Evolutionary conservation across 441 rosid species (phyloP).

Genomic region (Adansonia gregorii): DNA sequence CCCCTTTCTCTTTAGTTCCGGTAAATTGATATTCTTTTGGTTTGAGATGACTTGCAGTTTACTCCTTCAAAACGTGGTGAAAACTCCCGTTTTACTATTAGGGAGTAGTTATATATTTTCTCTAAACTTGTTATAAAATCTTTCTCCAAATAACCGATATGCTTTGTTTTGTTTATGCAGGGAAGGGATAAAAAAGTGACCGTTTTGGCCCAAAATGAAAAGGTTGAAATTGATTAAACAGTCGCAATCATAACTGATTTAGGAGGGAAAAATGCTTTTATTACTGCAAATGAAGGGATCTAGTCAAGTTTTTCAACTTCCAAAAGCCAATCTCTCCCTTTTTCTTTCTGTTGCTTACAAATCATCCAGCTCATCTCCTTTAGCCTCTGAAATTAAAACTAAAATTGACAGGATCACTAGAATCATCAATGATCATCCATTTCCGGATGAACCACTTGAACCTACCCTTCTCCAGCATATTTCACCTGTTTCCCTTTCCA

Average conservation of each 20-base stretch:
- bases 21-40: too few relatives aligned
- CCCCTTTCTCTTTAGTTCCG: too few relatives aligned
- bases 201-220: background rate
- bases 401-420: constrained; percentile 56
- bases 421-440: constrained; percentile 74
- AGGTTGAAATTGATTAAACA: background rate
- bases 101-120: too few relatives aligned
- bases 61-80: too few relatives aligned
- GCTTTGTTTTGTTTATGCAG: constrained; percentile 1
- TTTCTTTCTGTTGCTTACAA: constrained; percentile 24
- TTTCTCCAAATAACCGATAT: too few relatives aligned
- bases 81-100: too few relatives aligned
- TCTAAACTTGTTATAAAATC: too few relatives aligned
- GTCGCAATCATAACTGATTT: background rate
- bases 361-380: constrained; percentile 15
- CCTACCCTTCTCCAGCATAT: constrained; percentile 49
- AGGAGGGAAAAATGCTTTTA: constrained; percentile 21
- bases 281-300: constrained; percentile 12
- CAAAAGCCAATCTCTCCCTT: constrained; percentile 11
- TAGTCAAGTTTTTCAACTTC: constrained; percentile 8
- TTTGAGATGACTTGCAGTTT: too few relatives aligned
- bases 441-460: constrained; percentile 57
- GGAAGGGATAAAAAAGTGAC: background rate
- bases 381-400: constrained; percentile 20
- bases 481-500: constrained; percentile 44